Conservation (phyloP, 768 basidiomycete species). For the Amanita pallidorosea region DNA sequence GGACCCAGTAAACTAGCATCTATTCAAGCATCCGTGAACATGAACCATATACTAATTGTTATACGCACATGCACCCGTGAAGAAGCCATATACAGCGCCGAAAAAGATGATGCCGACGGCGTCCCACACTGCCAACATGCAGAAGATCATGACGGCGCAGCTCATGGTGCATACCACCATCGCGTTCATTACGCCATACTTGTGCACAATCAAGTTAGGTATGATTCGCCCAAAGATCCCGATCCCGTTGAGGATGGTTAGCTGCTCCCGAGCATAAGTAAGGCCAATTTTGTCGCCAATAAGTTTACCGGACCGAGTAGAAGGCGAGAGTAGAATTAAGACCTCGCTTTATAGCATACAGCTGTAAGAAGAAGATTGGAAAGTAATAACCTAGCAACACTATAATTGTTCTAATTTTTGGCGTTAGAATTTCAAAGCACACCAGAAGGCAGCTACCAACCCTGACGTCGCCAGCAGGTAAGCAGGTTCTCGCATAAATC, state of each 20-base stretch:
- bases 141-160: constrained; percentile 28
- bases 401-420: constrained; percentile 19
- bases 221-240: constrained; percentile 36
- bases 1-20: constrained; percentile 33
- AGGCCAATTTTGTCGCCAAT: not conserved
- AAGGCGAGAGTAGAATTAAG: constrained; percentile 39
- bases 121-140: constrained; percentile 27
- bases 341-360: constrained; percentile 38
- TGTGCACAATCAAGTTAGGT: constrained; percentile 29
- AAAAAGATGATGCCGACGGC: constrained; percentile 25
- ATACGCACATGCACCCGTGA: constrained; percentile 32
- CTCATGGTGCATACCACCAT: constrained; percentile 21
- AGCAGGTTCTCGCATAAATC: constrained; percentile 31
- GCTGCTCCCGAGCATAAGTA: constrained; percentile 15
- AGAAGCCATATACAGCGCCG: constrained; percentile 35
- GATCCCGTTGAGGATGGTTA: constrained; percentile 42
- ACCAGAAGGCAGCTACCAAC: constrained; percentile 10
- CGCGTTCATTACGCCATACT: constrained; percentile 30
- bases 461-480: constrained; percentile 34
- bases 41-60: not conserved
- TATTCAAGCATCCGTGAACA: constrained; percentile 12
- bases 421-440: not conserved
- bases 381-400: constrained; percentile 31
- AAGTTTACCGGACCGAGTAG: constrained; percentile 31
- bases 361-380: constrained; percentile 47